Evolutionary conservation across 176 grass and related monocot species (phyloP).

Genomic region (Poa pratensis): DNA sequence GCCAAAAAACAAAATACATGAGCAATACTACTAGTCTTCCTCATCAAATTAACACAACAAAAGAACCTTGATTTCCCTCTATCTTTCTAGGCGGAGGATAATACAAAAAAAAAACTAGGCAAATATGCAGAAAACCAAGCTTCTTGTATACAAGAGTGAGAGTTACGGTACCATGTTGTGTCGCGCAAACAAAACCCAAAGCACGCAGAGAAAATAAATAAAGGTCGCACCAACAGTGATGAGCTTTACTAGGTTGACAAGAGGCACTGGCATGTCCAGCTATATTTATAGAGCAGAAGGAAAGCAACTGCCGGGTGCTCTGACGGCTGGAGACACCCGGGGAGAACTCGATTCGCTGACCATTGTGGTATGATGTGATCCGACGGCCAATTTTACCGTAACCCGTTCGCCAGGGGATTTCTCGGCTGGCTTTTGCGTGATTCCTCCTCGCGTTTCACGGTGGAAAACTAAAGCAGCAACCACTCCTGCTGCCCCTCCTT

Average conservation of each 20-base stretch:
- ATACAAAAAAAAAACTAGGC: no score
- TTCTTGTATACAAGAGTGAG: background rate
- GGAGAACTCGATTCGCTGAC: constrained; percentile 51
- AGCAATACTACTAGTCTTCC: background rate
- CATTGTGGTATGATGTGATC: background rate
- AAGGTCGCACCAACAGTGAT: background rate
- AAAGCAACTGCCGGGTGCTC: background rate
- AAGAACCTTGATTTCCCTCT: background rate
- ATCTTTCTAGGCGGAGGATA: background rate
- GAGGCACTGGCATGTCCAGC: background rate
- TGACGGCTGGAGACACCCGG: constrained; percentile 9
- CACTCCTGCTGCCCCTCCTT: background rate
- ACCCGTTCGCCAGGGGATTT: background rate
- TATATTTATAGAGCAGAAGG: constrained; percentile 41
- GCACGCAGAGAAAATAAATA: no score
- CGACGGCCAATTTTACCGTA: background rate
- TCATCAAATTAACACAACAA: background rate
- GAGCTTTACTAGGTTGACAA: background rate
- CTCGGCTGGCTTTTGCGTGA: constrained; percentile 26
- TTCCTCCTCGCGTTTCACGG: constrained; percentile 36
- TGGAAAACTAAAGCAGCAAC: constrained; percentile 38
- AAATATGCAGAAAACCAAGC: background rate
- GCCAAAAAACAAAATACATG: no score
- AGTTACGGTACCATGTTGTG: background rate
- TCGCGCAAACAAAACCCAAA: background rate